Base-by-base conservation (phyloP, 305 asterid genomes). In the Fraxinus floribunda region DNA sequence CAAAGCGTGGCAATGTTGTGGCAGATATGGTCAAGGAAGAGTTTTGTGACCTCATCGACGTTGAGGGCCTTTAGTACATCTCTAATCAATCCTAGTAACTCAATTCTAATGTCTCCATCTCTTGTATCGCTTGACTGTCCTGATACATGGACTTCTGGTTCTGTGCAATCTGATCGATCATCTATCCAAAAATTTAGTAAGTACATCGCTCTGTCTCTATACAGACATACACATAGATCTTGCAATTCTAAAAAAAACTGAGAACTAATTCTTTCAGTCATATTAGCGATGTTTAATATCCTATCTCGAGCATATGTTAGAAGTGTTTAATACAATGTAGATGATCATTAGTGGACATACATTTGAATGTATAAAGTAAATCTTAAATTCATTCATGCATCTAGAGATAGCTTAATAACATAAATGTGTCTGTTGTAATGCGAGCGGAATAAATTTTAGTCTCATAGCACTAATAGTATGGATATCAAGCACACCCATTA, bases 71-170 rank as follows among this genome's bases (percentile, higher is more conserved):
- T 90, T 57, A 83, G 80, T 83, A 72, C 79, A 24, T 72, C 64
- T 32, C 13, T 6, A 49, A 24, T 74, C 71, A 34, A 8, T 22
- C 76, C 44, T 18, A 81, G 90, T 79, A 81, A 60, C 80, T 84
- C 78, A 46, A 89, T 86, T 41, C 44, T 92, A 75, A 81, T 85
- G 89, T 90, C 94, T 46, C 98, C 97, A 3, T 64, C 90, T 77
- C 93, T 94, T 80, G 83, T 80, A 77, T 91, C 94, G 18, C 91
- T 94, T 80, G 97, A 94, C 85, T 78, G 80, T 82, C 86, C 82
- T 2, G 97, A 94, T 81, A 77, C 88, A 13, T 94, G 98, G 94
- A 82, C 87, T 87, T 83, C 90, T 70, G 22, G 46, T 39, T 80
- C 87, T 70, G 79, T 82, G 75, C 81, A 79, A 44, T 78, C 86